Conservation (phyloP, 257 asterid genomes). For the Solanum tarijense region DNA sequence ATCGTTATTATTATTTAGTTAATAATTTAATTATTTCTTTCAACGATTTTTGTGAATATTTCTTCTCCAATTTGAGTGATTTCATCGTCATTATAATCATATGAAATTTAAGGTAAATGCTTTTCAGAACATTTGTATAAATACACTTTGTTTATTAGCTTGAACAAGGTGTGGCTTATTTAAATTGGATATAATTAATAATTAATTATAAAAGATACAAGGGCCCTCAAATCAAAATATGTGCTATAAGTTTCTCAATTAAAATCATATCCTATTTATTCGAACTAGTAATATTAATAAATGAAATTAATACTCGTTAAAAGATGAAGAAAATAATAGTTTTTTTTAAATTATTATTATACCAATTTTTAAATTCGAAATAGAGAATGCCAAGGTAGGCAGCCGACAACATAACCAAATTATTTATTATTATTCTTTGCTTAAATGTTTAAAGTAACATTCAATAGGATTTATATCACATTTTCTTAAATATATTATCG, state of each 20-base stretch:
- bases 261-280: not conserved
- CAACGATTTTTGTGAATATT: too few species aligned
- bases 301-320: not conserved
- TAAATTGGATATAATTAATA: too few species aligned
- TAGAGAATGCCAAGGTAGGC: not conserved
- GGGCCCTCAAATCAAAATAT: not conserved
- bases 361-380: not conserved
- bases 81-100: too few species aligned
- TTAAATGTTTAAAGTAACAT: not conserved
- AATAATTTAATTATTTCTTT: too few species aligned
- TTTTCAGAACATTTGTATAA: not conserved
- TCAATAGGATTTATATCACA: not conserved
- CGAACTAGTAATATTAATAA: not conserved
- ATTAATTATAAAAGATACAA: not conserved
- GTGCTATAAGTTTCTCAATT: not conserved
- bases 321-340: not conserved
- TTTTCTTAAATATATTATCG: too few species aligned
- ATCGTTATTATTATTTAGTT: too few species aligned
- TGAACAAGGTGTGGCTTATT: too few species aligned
- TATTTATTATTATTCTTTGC: not conserved
- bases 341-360: too few species aligned
- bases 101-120: not conserved
- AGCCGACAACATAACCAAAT: not conserved
- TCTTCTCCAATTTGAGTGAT: too few species aligned
- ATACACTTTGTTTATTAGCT: too few species aligned